phyloP scores from a whole-genome alignment of 768 basidiomycete genomes.

The Mycena floridula region DNA sequence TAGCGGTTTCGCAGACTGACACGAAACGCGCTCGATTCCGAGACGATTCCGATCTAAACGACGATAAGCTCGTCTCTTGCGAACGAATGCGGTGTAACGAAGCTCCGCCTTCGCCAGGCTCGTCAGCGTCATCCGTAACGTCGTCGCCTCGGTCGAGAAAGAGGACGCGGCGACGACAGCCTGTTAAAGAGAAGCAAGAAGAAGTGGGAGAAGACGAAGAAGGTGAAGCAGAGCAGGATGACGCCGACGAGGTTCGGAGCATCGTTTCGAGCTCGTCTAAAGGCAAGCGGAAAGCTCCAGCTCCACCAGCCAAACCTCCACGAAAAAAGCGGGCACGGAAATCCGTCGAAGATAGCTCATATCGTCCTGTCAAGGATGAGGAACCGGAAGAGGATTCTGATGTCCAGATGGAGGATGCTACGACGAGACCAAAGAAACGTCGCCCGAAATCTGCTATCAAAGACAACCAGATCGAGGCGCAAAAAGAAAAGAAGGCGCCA shows the following conservation, averaged over 20 bases:
- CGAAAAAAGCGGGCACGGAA: neutral
- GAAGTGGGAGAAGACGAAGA: neutral
- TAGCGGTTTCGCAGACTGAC: slow-evolving; percentile 45
- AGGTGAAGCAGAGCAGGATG: slow-evolving; percentile 3
- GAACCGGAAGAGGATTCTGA: neutral
- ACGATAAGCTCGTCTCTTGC: slow-evolving; percentile 69
- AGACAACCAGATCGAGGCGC: neutral
- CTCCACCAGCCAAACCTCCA: neutral
- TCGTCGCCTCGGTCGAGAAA: slow-evolving; percentile 10
- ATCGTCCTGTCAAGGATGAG: neutral
- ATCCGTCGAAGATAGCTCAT: neutral
- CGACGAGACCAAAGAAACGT: neutral
- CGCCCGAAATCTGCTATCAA: neutral
- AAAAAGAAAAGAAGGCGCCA: neutral
- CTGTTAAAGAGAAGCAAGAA: neutral
- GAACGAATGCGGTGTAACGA: slow-evolving; percentile 48
- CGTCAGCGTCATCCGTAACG: slow-evolving; percentile 16
- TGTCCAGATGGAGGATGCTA: neutral
- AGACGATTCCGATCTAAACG: slow-evolving; percentile 58
- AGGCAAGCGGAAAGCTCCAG: slow-evolving; percentile 1
- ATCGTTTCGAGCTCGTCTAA: slow-evolving; percentile 15
- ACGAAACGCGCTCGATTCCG: slow-evolving; percentile 72
- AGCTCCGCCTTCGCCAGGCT: slow-evolving; percentile 19
- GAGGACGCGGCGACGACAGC: slow-evolving; percentile 5
- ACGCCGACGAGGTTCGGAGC: slow-evolving; percentile 8